Conservation (phyloP, 257 asterid species). For the Fraxinus quadrangulata region DNA sequence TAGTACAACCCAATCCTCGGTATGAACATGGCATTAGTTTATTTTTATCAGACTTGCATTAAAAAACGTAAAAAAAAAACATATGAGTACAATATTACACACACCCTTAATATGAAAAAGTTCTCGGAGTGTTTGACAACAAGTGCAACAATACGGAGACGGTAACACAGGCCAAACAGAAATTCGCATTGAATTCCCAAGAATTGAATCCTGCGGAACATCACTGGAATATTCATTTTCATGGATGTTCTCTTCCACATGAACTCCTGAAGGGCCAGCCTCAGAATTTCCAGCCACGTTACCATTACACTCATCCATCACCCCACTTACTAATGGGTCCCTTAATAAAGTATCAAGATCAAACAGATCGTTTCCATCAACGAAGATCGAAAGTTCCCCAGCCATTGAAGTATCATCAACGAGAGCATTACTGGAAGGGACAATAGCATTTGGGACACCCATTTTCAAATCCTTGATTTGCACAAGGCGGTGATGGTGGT, state of each 20-base stretch:
- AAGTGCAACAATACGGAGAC: conserved; percentile 48
- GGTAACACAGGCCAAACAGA: conserved; percentile 48
- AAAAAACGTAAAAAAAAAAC: background rate
- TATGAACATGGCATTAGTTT: no score
- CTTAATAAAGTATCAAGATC: conserved; percentile 11
- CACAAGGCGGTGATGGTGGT: background rate
- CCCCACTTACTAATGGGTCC: conserved; percentile 21
- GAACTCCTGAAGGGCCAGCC: conserved; percentile 25
- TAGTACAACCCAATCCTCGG: background rate
- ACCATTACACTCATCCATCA: conserved; percentile 22
- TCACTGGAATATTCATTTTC: conserved; percentile 11
- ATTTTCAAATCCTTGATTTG: conserved; percentile 5
- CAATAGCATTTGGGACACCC: conserved; percentile 30
- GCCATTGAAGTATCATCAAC: conserved; percentile 14
- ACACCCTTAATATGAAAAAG: conserved; percentile 57
- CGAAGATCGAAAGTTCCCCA: conserved; percentile 24
- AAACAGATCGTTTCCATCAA: conserved; percentile 1
- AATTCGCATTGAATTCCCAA: conserved; percentile 40
- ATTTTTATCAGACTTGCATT: background rate
- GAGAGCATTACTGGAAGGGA: conserved; percentile 25
- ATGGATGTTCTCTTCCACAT: conserved; percentile 7
- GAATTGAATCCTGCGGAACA: conserved; percentile 15
- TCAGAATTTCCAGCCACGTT: conserved; percentile 11
- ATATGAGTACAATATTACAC: background rate
- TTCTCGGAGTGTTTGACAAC: conserved; percentile 61